phyloP scores from a whole-genome alignment of 2,329 filamentous ascomycete genomes.

The Botrytis squamosa region DNA sequence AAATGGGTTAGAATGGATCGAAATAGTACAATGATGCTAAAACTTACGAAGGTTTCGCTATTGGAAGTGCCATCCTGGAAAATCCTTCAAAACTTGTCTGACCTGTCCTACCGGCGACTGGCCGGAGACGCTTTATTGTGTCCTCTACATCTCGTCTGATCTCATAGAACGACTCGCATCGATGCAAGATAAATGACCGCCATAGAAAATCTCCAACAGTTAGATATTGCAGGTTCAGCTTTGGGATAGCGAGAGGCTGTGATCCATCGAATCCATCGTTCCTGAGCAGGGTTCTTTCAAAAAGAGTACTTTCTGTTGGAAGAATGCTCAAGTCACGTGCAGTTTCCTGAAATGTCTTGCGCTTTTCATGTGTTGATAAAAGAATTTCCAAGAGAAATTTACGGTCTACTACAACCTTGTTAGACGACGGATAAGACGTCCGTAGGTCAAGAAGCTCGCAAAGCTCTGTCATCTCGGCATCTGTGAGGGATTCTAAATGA shows the following conservation, averaged over 20 bases:
- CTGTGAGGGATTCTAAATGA: slow-evolving; percentile 70
- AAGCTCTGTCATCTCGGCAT: slow-evolving; percentile 70
- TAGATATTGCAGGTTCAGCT: slow-evolving; percentile 92
- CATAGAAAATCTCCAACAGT: slow-evolving; percentile 96
- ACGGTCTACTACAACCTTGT: slow-evolving; percentile 62
- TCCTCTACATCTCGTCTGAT: slow-evolving; percentile 89
- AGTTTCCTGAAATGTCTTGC: slow-evolving; percentile 77
- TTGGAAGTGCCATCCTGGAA: slow-evolving; percentile 88
- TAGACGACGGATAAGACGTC: slow-evolving; percentile 74
- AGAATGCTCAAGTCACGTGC: slow-evolving; percentile 69
- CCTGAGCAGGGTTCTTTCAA: slow-evolving; percentile 73
- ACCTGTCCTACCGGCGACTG: slow-evolving; percentile 62
- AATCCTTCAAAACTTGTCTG: slow-evolving; percentile 75
- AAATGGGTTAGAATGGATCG: slow-evolving; percentile 25
- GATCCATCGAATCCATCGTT: slow-evolving; percentile 88
- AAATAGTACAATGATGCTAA: neutral
- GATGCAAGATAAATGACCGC: slow-evolving; percentile 85
- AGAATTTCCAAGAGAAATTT: slow-evolving; percentile 69
- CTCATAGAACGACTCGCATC: slow-evolving; percentile 89
- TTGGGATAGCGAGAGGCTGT: slow-evolving; percentile 83
- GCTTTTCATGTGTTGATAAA: slow-evolving; percentile 71
- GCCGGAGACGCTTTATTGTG: slow-evolving; percentile 74
- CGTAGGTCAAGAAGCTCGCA: slow-evolving; percentile 73
- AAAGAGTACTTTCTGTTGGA: slow-evolving; percentile 81
- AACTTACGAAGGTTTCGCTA: slow-evolving; percentile 67